Base-by-base conservation (phyloP, 371 early-diverging fungal genomes). In the Furculomyces boomerangus region DNA sequence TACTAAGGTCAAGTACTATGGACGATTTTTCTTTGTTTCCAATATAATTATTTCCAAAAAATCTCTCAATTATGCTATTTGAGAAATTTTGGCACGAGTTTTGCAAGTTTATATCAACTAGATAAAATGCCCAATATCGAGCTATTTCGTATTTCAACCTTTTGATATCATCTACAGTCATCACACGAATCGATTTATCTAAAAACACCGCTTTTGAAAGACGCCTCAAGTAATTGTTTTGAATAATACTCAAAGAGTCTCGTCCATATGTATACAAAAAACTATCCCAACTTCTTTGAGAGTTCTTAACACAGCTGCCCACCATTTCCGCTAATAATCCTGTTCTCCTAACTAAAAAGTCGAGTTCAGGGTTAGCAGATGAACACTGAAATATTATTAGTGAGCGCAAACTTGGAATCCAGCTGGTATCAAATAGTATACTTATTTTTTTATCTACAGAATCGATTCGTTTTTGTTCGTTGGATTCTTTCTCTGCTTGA, bases 101-200 rank as follows among this genome's bases (percentile, higher is more conserved):
- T 35, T 51, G 52, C 37, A 51, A 26, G 18, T 30, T 51, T 22
- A 51, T 28, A 39, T 51, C 52, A 3, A 51, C 29, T 32, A 51
- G 2, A n/a, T 25, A 31, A 28, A 30, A 25, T 30, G 31, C 27
- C 52, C 52, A 51, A 13, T 32, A 32, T 31, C 14, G 10, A 8
- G 24, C 52, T 10, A 51, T 51, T 35, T 51, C 52, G 31, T 25
- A 5, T 18, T 20, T 35, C 20, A 51, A 35, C 26, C 37, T 51
- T 13, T 28, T 18, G 30, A 51, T 13, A 51, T 51, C 37, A 2
- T 2, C n/a, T 20, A 31, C 13, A 24, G 2, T 25, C 30, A 51
- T 30, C 7, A 18, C 16, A 10, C 2, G 52, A n/a, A 51, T 51
- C 7, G 52, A 30, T 30, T 32, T 51, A 5, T 8, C 2, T 25